Percentiles rank a stretch among this genome's conserved stretches.
phyloP scores from a whole-genome alignment of 768 basidiomycete species.

The Artomyces pyxidatus region DNA sequence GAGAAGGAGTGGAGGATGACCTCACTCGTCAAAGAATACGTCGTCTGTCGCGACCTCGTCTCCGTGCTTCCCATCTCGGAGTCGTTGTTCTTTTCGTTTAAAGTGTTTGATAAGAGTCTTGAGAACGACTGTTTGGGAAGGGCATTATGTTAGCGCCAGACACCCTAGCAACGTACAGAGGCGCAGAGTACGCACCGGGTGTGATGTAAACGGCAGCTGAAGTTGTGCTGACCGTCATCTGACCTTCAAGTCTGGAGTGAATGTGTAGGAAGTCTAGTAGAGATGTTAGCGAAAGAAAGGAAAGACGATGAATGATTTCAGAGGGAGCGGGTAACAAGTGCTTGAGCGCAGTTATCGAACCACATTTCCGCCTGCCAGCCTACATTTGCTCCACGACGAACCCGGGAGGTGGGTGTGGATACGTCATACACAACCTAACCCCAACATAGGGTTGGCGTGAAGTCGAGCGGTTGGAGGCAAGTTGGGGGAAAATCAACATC shows the following conservation, averaged over 20 bases:
- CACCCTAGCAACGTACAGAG: neutral
- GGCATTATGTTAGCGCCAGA: neutral
- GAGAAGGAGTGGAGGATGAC: neutral
- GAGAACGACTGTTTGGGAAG: constrained; percentile 35
- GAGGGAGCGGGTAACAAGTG: too few species aligned
- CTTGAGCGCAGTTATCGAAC: too few species aligned
- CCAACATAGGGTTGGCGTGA: too few species aligned
- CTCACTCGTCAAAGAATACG: constrained; percentile 64
- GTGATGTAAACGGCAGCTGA: constrained; percentile 1
- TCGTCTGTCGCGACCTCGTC: constrained; percentile 43
- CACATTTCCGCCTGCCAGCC: too few species aligned
- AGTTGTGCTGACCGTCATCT: constrained; percentile 4
- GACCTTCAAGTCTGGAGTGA: neutral
- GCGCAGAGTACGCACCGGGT: neutral
- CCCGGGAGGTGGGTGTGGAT: too few species aligned
- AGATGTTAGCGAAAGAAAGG: neutral
- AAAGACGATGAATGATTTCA: neutral
- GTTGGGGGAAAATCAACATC: too few species aligned
- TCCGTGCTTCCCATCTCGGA: constrained; percentile 24
- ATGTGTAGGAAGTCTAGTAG: neutral
- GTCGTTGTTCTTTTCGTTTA: constrained; percentile 25
- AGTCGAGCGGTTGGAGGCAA: too few species aligned
- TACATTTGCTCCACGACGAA: too few species aligned
- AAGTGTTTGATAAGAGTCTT: constrained; percentile 44
- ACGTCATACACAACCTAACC: too few species aligned